A percentile compares a stretch with the other conserved stretches of the same genome.
Conservation (phyloP, 768 basidiomycete genomes). For the Hypholoma sublateritium region DNA sequence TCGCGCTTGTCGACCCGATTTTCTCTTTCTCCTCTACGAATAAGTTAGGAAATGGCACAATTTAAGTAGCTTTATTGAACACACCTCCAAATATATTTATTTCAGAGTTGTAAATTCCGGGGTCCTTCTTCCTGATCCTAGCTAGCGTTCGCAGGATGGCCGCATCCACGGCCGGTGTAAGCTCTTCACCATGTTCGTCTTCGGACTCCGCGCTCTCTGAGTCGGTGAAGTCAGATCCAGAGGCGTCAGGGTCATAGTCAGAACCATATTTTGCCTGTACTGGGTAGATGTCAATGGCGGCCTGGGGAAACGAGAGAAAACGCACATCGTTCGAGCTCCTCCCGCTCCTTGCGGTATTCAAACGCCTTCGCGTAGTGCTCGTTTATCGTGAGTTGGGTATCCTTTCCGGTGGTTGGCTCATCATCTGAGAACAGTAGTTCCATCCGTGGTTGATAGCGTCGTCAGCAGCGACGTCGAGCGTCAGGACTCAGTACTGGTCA, state of each 20-base stretch:
- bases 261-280: slow-evolving; percentile 90
- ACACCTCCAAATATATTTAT: slow-evolving; percentile 80
- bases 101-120: slow-evolving; percentile 74
- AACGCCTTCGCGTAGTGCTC: slow-evolving; percentile 70
- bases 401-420: slow-evolving; percentile 11
- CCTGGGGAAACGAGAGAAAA: background rate
- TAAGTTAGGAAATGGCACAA: background rate
- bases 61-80: background rate
- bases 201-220: slow-evolving; percentile 82
- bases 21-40: slow-evolving; percentile 65
- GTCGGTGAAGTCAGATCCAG: slow-evolving; percentile 50
- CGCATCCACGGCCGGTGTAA: slow-evolving; percentile 90
- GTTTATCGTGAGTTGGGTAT: slow-evolving; percentile 31
- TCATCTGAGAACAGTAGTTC: slow-evolving; percentile 24
- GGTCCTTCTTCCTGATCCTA: slow-evolving; percentile 79
- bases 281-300: slow-evolving; percentile 3
- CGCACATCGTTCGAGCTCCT: slow-evolving; percentile 79
- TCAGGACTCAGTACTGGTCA: background rate
- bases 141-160: slow-evolving; percentile 92
- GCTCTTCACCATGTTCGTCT: slow-evolving; percentile 92
- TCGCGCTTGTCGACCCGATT: slow-evolving; percentile 21
- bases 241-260: slow-evolving; percentile 54
- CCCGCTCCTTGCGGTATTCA: slow-evolving; percentile 78
- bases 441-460: background rate
- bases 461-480: background rate